phyloP scores from a whole-genome alignment of 257 asterid species.

The Thymus mandschuricus region DNA sequence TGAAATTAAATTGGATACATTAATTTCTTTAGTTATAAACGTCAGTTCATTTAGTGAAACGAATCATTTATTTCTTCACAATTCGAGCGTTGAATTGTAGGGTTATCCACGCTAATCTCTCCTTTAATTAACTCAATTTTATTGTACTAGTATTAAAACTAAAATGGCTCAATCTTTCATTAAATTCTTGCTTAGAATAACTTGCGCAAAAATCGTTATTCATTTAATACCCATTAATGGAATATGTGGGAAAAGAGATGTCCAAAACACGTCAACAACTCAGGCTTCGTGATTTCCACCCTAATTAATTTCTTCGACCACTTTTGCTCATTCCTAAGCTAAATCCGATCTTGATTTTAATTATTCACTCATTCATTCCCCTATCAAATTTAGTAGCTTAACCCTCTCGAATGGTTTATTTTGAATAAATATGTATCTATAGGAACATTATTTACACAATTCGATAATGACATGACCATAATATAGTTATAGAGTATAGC shows the following conservation, averaged over 20 bases:
- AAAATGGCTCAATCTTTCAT: background rate
- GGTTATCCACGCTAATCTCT: background rate
- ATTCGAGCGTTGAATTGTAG: background rate
- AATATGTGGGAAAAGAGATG: background rate
- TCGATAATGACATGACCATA: too few species aligned
- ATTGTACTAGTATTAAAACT: background rate
- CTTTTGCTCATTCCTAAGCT: slow-evolving; percentile 30
- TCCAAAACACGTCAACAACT: background rate
- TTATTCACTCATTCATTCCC: background rate
- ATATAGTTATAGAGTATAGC: too few species aligned
- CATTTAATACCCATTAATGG: slow-evolving; percentile 1
- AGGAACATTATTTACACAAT: too few species aligned
- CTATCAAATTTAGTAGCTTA: background rate
- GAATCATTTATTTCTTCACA: too few species aligned
- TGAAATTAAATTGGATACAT: too few species aligned
- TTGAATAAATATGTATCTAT: background rate
- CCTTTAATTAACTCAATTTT: background rate
- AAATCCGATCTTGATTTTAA: slow-evolving; percentile 23
- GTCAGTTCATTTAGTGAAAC: too few species aligned
- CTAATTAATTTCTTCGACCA: slow-evolving; percentile 19
- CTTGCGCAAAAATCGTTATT: background rate
- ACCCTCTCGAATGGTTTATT: background rate
- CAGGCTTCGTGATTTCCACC: slow-evolving; percentile 23
- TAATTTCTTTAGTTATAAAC: too few species aligned
- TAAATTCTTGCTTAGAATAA: background rate